Conservation (phyloP, 306 rosid species). For the Phaseolus lunatus region DNA sequence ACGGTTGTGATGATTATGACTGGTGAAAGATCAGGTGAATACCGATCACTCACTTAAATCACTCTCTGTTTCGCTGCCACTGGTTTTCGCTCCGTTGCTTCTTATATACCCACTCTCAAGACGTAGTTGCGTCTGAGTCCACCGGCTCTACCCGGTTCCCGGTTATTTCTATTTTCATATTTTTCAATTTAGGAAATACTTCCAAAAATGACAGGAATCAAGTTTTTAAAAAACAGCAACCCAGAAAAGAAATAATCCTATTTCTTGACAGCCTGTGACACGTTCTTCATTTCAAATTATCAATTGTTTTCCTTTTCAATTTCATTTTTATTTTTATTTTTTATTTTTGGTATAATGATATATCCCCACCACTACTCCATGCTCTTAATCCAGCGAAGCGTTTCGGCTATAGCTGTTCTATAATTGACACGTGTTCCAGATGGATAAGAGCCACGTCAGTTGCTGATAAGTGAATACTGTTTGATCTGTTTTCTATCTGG, state of each 20-base stretch:
- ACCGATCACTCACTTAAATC: not conserved
- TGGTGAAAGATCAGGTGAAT: not conserved
- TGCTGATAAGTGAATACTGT: conserved; percentile 23
- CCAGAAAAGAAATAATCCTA: conserved; percentile 25
- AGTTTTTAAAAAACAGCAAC: not conserved
- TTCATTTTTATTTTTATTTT: not conserved
- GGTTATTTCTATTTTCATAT: conserved; percentile 35
- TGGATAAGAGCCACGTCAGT: conserved; percentile 51
- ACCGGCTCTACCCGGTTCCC: conserved; percentile 71
- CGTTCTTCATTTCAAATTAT: conserved; percentile 2
- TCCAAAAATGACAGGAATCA: conserved; percentile 34
- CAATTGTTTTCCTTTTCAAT: not conserved
- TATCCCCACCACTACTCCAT: conserved; percentile 20
- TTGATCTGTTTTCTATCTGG: conserved; percentile 37
- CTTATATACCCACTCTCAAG: conserved; percentile 56
- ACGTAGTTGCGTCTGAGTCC: not conserved
- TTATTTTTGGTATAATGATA: not conserved
- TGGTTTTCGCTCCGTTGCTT: conserved; percentile 16
- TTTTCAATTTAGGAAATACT: not conserved
- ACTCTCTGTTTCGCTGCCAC: conserved; percentile 24
- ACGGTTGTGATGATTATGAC: not conserved
- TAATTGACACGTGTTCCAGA: conserved; percentile 56
- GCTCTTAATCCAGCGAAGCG: conserved; percentile 50
- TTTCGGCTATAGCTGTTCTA: not conserved
- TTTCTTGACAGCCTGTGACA: conserved; percentile 60